Evolutionary conservation across 176 grass and related monocot species (phyloP), one percentile per base, ranked within the genome.

Genomic region (Pharus latifolius): DNA sequence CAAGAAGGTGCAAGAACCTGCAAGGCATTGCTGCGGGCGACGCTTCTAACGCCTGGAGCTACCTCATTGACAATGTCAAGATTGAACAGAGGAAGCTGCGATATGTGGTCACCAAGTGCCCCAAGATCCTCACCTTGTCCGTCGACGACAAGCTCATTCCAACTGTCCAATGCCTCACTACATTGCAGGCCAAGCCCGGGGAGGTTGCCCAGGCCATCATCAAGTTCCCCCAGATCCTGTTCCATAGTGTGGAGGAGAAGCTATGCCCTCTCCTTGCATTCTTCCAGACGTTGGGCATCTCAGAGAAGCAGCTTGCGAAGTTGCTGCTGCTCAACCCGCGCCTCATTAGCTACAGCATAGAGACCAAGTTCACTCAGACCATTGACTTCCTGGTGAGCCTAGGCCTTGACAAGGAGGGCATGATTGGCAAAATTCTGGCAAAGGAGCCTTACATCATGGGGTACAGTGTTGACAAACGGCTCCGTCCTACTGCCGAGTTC

Each of bases 271-370:
- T 99, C 1, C 69, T 99, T 35, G 87, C 84, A 34, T 99, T 99
- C 74, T 94, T 95, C 79, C 87, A 99, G 52, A 82, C 84, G 13
- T 63, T 99, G 20, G 90, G 76, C 46, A 79, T 99, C 34, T 83
- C 87, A 0, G 96, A 99, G 46, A 94, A 82, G 84, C 96, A 94
- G 78, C 73, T 94, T 7, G 87, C 90, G 28, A 99, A 88, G 83
- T 44, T 99, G 73, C 56, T 99, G 54, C 75, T 99, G 76, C 65
- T 88, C 46, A 99, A 99, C 60, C 96, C 96, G 0, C 91, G 96
- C 31, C 90, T 99, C 75, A 83, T 99, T 54, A 99, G 90, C 60
- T 99, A 99, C 80, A 94, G 87, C 78, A 98, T 98, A 11, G 79
- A 99, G 76, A 84, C 82, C 24, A 99, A 99, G 74, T 95, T 91